Percentiles rank a stretch among this genome's conserved stretches.
Evolutionary conservation across 805 yeast species (phyloP).

Genomic region (Naumovozyma baii): DNA sequence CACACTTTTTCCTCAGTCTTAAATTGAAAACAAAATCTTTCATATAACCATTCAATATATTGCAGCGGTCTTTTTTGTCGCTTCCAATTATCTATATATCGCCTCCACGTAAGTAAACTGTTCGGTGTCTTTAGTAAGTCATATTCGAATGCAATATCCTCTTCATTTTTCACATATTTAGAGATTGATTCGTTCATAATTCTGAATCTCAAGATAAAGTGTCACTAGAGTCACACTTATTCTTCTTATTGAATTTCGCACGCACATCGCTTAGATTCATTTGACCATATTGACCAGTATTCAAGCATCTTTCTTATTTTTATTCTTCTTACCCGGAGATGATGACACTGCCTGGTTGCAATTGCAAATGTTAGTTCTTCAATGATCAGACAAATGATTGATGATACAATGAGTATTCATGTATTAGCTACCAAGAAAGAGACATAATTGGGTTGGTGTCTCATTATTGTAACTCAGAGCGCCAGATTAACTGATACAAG

Average conservation of each 20-base stretch:
- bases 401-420: too few relatives aligned
- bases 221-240: too few relatives aligned
- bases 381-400: too few relatives aligned
- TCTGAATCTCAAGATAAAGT: background rate
- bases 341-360: background rate
- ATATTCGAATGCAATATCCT: conserved; percentile 38
- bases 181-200: background rate
- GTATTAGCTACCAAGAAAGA: too few relatives aligned
- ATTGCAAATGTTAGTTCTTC: background rate
- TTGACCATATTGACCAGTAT: background rate
- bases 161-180: conserved; percentile 9
- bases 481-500: too few relatives aligned
- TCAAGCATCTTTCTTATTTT: background rate
- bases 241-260: too few relatives aligned
- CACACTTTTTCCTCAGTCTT: conserved; percentile 13
- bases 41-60: conserved; percentile 21
- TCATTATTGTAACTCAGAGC: too few relatives aligned
- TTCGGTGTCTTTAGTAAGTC: conserved; percentile 34
- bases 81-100: conserved; percentile 34
- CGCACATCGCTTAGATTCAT: too few relatives aligned
- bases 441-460: too few relatives aligned
- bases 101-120: conserved; percentile 35
- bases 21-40: conserved; percentile 31
- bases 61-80: conserved; percentile 2
- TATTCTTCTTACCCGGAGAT: background rate